Base-by-base conservation (phyloP, 306 rosid species). In the Inga oerstediana region DNA sequence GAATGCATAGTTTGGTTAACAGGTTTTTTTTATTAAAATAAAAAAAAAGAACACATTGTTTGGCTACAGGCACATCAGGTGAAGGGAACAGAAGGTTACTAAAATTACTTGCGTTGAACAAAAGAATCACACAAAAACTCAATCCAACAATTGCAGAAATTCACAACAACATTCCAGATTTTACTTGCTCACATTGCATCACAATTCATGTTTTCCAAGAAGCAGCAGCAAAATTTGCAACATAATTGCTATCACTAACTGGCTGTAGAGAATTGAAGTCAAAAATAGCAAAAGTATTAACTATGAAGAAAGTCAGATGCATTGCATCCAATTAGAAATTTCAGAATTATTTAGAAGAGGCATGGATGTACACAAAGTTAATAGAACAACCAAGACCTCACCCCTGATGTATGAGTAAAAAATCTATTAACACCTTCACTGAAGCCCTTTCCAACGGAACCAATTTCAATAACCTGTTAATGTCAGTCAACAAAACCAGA, bases 361-460 rank as follows among this genome's bases (percentile, higher is more conserved):
- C 71, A 75, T 72, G 27, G n/a, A 20, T 51, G 35, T 74, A 30
- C 66, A 74, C 79, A 17, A 22, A 65, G 84, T 74, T 49, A 30
- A 80, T 32, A 64, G 44, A 82, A 49, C 61, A 65, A 80, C 65
- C 72, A 76, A 79, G 65, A 79, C 62, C 94, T 91, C 86, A 95
- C 98, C 97, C 91, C 92, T 58, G 91, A 77, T n/a, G 76, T 78
- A 78, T 95, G 98, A 79, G 94, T 93, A 72, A 82, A 92, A 71
- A 93, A 90, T 58, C 78, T 86, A 35, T 78, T 87, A 39, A 46
- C 90, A 35, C 92, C 98, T 82, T 86, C 87, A 83, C 48, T 86
- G 87, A 89, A 86, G 81, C 87, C 89, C 92, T 91, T 95, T 69
- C 98, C 98, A 58, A 95, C 90, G 82, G 98, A 91, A 67, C 98